Percentiles rank a stretch among this genome's conserved stretches.
phyloP scores from a whole-genome alignment of 2,329 filamentous ascomycete species.

The Aureobasidium lini region DNA sequence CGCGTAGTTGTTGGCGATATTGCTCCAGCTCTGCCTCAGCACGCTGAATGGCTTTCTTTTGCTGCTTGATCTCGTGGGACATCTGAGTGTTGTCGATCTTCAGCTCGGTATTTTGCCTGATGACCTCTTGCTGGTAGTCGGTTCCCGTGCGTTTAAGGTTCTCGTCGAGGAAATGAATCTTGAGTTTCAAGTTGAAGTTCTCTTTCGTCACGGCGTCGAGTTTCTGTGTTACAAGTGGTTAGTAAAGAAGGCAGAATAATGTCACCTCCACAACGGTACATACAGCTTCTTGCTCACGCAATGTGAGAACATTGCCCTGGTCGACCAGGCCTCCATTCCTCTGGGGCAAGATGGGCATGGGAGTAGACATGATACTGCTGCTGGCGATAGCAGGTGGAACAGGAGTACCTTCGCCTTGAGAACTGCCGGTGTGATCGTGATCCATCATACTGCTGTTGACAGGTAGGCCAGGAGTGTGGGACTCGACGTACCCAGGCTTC shows the following conservation, averaged over 20 bases:
- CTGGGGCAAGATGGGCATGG: constrained; percentile 62
- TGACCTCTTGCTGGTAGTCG: constrained; percentile 77
- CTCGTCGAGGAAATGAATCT: constrained; percentile 94
- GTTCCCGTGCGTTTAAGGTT: constrained; percentile 79
- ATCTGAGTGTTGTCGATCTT: constrained; percentile 90
- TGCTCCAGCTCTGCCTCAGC: constrained; percentile 82
- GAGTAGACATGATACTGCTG: constrained; percentile 76
- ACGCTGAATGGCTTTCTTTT: constrained; percentile 72
- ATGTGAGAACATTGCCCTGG: constrained; percentile 81
- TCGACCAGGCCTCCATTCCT: constrained; percentile 63
- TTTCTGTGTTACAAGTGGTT: constrained; percentile 37
- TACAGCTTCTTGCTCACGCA: constrained; percentile 90
- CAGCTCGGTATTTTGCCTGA: constrained; percentile 92
- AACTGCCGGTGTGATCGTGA: constrained; percentile 56
- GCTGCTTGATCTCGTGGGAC: constrained; percentile 76
- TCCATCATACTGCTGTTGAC: constrained; percentile 65
- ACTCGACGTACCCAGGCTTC: constrained; percentile 54
- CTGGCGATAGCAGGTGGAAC: constrained; percentile 68
- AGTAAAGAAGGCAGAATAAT: background rate
- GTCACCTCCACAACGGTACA: constrained; percentile 17
- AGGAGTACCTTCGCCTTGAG: constrained; percentile 61
- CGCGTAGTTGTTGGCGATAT: constrained; percentile 72
- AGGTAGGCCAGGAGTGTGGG: constrained; percentile 65
- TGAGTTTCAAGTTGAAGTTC: constrained; percentile 93
- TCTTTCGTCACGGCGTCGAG: constrained; percentile 97